phyloP scores from a whole-genome alignment of 441 rosid genomes.

The Gossypium lobatum region DNA sequence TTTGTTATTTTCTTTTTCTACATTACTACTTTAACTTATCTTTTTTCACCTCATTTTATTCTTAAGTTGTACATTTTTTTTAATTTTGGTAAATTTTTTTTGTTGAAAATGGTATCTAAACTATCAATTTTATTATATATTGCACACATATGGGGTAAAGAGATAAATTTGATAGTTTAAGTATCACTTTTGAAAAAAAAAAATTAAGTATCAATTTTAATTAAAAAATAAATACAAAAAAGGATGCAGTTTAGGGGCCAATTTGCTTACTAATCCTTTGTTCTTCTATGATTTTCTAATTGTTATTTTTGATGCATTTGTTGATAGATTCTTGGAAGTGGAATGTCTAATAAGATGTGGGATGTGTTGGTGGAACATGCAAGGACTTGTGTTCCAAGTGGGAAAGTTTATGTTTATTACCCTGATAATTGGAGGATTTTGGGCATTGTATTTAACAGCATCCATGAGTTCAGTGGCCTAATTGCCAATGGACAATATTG shows the following conservation, averaged over 20 bases:
- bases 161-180: no score
- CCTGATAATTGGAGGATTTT: conserved; percentile 72
- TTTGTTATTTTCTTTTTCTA: background rate
- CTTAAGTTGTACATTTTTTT: no score
- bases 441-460: conserved; percentile 79
- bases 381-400: conserved; percentile 81
- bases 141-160: no score
- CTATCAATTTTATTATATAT: no score
- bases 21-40: background rate
- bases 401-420: conserved; percentile 81
- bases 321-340: conserved; percentile 87
- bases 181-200: no score
- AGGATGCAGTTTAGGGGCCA: no score
- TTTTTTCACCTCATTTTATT: background rate
- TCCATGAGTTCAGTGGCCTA: conserved; percentile 77
- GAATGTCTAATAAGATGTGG: conserved; percentile 99
- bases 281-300: background rate
- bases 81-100: no score
- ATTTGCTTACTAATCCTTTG: background rate
- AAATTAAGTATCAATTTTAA: no score
- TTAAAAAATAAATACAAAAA: no score
- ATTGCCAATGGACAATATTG: conserved; percentile 37
- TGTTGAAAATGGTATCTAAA: no score
- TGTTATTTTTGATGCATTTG: background rate
- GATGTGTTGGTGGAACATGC: conserved; percentile 92